Evolutionary conservation across 2,329 filamentous ascomycete species (phyloP).

Genomic region (Paracoccidioides brasiliensis): DNA sequence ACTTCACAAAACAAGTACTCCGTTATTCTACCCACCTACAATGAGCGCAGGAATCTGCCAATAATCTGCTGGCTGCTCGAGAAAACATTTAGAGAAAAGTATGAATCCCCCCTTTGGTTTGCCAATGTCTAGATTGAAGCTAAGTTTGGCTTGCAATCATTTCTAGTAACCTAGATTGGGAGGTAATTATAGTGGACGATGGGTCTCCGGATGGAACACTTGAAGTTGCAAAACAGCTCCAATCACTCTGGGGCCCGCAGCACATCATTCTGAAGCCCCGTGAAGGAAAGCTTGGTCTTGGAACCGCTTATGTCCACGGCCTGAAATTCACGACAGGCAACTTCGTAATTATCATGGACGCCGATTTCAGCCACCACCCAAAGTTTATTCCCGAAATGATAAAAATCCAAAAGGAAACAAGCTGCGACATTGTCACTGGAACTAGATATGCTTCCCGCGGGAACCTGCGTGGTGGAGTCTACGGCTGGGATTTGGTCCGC

Average conservation of each 20-base stretch:
- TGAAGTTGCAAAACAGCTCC: constrained; percentile 77
- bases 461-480: constrained; percentile 57
- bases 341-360: constrained; percentile 99
- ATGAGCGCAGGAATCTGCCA: constrained; percentile 92
- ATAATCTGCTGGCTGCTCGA: constrained; percentile 92
- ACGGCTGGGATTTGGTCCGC: constrained; percentile 89
- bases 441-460: constrained; percentile 78
- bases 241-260: constrained; percentile 62
- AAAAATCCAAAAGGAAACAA: constrained; percentile 56
- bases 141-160: constrained; percentile 1
- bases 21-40: constrained; percentile 94
- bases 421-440: constrained; percentile 94
- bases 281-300: constrained; percentile 89
- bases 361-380: constrained; percentile 97
- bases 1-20: constrained; percentile 59
- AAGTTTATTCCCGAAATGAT: constrained; percentile 98
- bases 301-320: constrained; percentile 91
- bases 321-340: constrained; percentile 82
- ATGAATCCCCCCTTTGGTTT: constrained; percentile 21
- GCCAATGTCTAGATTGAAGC: background rate
- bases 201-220: constrained; percentile 93
- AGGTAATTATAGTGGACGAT: constrained; percentile 96
- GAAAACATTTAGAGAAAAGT: constrained; percentile 83
- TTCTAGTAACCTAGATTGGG: constrained; percentile 78
- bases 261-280: constrained; percentile 78